phyloP scores from a whole-genome alignment of 306 rosid genomes.

The Potentilla sterilis region DNA sequence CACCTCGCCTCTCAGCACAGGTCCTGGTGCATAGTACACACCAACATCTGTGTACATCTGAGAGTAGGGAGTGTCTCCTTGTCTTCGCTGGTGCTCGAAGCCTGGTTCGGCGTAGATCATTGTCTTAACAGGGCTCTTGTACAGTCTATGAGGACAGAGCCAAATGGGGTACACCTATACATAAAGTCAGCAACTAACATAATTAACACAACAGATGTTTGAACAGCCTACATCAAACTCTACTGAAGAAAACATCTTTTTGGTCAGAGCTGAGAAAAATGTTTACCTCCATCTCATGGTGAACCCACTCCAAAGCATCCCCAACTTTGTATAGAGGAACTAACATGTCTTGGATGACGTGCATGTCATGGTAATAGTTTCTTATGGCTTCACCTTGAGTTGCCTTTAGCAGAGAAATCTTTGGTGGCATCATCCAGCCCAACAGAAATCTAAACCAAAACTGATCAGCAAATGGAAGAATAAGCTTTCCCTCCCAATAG shows the following conservation, averaged over 20 bases:
- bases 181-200: slow-evolving; percentile 17
- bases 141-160: slow-evolving; percentile 93
- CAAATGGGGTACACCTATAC: slow-evolving; percentile 84
- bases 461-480: slow-evolving; percentile 94
- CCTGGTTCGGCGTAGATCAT: slow-evolving; percentile 88
- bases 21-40: slow-evolving; percentile 91
- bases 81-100: slow-evolving; percentile 77
- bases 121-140: slow-evolving; percentile 68
- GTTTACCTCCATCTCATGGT: slow-evolving; percentile 94
- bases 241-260: background rate
- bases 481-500: slow-evolving; percentile 99
- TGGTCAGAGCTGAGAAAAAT: background rate
- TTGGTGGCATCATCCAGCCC: slow-evolving; percentile 99
- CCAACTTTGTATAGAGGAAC: slow-evolving; percentile 92
- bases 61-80: slow-evolving; percentile 82
- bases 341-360: slow-evolving; percentile 95
- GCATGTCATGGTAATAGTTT: slow-evolving; percentile 95
- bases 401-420: slow-evolving; percentile 93
- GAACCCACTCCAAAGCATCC: slow-evolving; percentile 90
- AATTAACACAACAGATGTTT: background rate
- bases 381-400: slow-evolving; percentile 97
- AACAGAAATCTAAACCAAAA: slow-evolving; percentile 82
- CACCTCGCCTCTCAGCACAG: slow-evolving; percentile 88
- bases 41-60: slow-evolving; percentile 98
- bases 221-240: background rate